These are phyloP conservation scores for Penicillium antarcticum DNA, from an alignment of 495 filamentous ascomycete species.

Conservation along the genomic window DNA sequence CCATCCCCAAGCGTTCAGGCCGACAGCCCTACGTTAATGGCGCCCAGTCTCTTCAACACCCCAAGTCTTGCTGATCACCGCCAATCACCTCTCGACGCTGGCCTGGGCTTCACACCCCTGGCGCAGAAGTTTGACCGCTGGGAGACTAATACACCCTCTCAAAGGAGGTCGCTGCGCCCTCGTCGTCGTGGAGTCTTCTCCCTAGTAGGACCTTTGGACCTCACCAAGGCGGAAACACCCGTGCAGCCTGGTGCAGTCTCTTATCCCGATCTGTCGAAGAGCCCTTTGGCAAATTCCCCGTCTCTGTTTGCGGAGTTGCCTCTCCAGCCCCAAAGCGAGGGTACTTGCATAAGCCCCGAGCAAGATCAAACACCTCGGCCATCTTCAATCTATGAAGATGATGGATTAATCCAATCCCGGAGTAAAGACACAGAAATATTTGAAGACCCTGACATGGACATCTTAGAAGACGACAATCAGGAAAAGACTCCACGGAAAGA, in stretches of 20 bases:
- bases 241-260: constrained; percentile 11
- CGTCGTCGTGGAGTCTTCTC: constrained; percentile 46
- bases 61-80: constrained; percentile 16
- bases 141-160: constrained; percentile 50
- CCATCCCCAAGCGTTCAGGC: constrained; percentile 9
- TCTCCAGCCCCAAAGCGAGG: constrained; percentile 11
- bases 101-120: constrained; percentile 58
- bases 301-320: constrained; percentile 16
- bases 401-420: constrained; percentile 11
- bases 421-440: constrained; percentile 16
- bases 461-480: neutral
- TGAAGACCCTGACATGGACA: constrained; percentile 16
- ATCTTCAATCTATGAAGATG: constrained; percentile 1
- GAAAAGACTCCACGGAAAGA: neutral
- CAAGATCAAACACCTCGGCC: neutral
- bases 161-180: constrained; percentile 34
- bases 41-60: constrained; percentile 21
- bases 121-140: constrained; percentile 58
- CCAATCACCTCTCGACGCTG: constrained; percentile 22
- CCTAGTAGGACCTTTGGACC: constrained; percentile 29
- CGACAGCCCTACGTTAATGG: constrained; percentile 19
- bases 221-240: constrained; percentile 3
- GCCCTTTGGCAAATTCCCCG: constrained; percentile 16
- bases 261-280: constrained; percentile 25
- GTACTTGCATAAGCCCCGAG: constrained; percentile 6